A percentile compares a stretch with the other conserved stretches of the same genome.
phyloP scores from a whole-genome alignment of 176 grass and related monocot species.

The Eragrostis nindensis region DNA sequence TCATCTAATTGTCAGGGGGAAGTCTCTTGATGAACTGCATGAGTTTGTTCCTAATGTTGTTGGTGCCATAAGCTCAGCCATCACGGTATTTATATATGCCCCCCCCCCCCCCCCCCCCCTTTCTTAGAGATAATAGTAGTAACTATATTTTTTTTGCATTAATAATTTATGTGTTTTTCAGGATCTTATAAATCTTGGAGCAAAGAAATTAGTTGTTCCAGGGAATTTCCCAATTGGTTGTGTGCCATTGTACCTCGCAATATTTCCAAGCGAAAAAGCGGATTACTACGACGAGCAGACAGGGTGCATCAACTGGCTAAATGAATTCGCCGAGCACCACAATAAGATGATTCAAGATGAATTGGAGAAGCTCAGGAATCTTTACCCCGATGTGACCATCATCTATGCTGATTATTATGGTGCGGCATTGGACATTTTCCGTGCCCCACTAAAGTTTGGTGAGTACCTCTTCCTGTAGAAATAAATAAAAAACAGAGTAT shows the following conservation, averaged over 20 bases:
- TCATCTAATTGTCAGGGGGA: constrained; percentile 73
- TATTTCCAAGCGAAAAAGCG: constrained; percentile 65
- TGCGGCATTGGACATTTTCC: constrained; percentile 71
- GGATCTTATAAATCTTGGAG: constrained; percentile 82
- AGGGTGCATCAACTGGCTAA: constrained; percentile 82
- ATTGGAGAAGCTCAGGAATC: constrained; percentile 55
- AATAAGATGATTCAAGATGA: constrained; percentile 67
- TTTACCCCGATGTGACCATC: constrained; percentile 69
- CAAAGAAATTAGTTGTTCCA: constrained; percentile 83
- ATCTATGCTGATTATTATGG: constrained; percentile 94
- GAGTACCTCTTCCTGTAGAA: constrained; percentile 38
- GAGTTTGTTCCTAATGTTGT: constrained; percentile 76
- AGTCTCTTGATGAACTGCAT: constrained; percentile 58
- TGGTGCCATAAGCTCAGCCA: constrained; percentile 55
- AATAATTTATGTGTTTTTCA: constrained; percentile 43
- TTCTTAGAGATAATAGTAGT: constrained; percentile 8
- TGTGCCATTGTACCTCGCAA: constrained; percentile 72
- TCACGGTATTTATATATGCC: constrained; percentile 41
- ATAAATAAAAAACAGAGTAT: not conserved
- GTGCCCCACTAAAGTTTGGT: constrained; percentile 75
- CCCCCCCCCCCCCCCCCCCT: not conserved
- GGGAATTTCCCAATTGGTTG: constrained; percentile 90
- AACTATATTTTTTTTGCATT: constrained; percentile 20
- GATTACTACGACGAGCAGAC: constrained; percentile 78
- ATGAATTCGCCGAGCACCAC: constrained; percentile 73